Evolutionary conservation across 2,329 filamentous ascomycete genomes (phyloP).

Genomic region (Chaetothyriales sp.): DNA sequence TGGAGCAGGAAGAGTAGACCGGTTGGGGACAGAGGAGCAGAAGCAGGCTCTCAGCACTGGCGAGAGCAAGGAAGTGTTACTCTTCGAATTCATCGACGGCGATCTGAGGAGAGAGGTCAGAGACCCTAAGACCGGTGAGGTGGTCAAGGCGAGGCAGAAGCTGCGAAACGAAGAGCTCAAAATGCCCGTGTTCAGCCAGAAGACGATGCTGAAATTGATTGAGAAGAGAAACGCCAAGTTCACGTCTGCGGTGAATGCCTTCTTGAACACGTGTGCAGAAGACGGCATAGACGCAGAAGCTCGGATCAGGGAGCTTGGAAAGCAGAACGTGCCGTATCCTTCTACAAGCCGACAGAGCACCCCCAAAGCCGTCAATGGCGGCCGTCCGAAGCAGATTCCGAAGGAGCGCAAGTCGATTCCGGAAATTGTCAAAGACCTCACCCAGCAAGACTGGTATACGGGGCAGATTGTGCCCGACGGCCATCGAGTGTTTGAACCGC

Average conservation of each 20-base stretch:
- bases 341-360: constrained; percentile 28
- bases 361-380: constrained; percentile 31
- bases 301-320: constrained; percentile 45
- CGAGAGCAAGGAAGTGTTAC: constrained; percentile 52
- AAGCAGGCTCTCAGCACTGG: constrained; percentile 25
- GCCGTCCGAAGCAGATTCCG: constrained; percentile 59
- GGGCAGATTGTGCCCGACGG: constrained; percentile 88
- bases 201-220: constrained; percentile 78
- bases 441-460: constrained; percentile 72
- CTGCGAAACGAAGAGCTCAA: constrained; percentile 67
- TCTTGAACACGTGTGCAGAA: constrained; percentile 59
- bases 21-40: constrained; percentile 23
- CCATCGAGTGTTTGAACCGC: constrained; percentile 77
- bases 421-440: constrained; percentile 75
- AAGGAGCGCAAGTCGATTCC: constrained; percentile 65
- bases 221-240: constrained; percentile 84
- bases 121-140: constrained; percentile 59
- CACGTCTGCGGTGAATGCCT: constrained; percentile 57
- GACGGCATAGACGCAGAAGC: constrained; percentile 53
- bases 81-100: constrained; percentile 87
- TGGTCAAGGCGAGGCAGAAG: constrained; percentile 52
- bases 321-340: constrained; percentile 49
- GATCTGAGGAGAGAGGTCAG: constrained; percentile 72
- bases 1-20: constrained; percentile 42
- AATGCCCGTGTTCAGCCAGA: constrained; percentile 86